Conservation (phyloP, 2,329 filamentous ascomycete genomes). For the Neodidymelliopsis sp. region DNA sequence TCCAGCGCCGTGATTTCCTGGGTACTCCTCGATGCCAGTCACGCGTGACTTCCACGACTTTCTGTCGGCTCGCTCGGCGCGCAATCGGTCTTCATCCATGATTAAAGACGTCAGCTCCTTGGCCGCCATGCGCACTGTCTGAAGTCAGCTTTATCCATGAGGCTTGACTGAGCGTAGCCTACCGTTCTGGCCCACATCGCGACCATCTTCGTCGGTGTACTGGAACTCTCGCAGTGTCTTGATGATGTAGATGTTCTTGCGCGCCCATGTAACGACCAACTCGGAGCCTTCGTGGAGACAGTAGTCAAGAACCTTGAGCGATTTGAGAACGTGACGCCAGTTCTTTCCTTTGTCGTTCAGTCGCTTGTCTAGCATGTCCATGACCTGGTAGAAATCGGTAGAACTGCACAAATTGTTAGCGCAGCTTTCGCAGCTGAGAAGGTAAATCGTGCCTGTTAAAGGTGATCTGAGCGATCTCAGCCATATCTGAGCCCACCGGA, state of each 20-base stretch:
- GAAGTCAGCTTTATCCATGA: conserved; percentile 23
- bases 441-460: conserved; percentile 84
- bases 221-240: conserved; percentile 97
- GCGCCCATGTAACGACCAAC: conserved; percentile 94
- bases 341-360: conserved; percentile 99
- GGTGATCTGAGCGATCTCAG: conserved; percentile 96
- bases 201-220: conserved; percentile 93
- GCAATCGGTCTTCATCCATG: conserved; percentile 90
- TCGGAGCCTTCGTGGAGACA: conserved; percentile 97
- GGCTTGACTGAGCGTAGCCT: conserved; percentile 43
- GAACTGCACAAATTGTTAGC: conserved; percentile 65
- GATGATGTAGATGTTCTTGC: conserved; percentile 98
- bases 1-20: conserved; percentile 46
- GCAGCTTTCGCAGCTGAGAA: conserved; percentile 15
- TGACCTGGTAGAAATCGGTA: conserved; percentile 98
- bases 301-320: conserved; percentile 96
- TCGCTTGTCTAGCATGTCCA: conserved; percentile 99
- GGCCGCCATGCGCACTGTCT: conserved; percentile 86
- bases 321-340: conserved; percentile 97
- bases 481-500: conserved; percentile 97
- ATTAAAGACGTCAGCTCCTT: conserved; percentile 95
- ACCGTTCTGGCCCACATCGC: conserved; percentile 97
- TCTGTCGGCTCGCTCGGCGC: conserved; percentile 87
- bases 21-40: conserved; percentile 87
- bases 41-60: conserved; percentile 98